These are phyloP conservation scores for Ogataea methanolica DNA, from an alignment of 805 yeast genomes.

Conservation along the genomic window DNA sequence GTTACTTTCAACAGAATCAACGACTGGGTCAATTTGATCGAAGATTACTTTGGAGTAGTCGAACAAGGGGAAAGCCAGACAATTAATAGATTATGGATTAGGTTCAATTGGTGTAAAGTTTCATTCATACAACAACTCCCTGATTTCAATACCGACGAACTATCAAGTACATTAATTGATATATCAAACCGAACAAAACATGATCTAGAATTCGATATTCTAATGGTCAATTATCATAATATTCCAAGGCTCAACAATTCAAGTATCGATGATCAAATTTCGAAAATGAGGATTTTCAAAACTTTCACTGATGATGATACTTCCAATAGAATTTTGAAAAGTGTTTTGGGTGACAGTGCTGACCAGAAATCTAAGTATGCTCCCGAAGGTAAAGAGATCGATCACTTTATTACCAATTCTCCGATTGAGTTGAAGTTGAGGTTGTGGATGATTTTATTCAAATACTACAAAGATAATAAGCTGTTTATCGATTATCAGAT, in stretches of 20 bases:
- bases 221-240: conserved; percentile 52
- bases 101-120: conserved; percentile 47
- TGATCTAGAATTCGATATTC: conserved; percentile 26
- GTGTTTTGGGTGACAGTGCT: conserved; percentile 21
- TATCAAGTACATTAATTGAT: conserved; percentile 28
- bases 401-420: conserved; percentile 54
- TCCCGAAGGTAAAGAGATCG: conserved; percentile 46
- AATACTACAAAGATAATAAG: conserved; percentile 39
- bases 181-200: conserved; percentile 21
- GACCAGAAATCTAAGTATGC: conserved; percentile 28
- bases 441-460: conserved; percentile 70
- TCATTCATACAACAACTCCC: conserved; percentile 36
- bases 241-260: conserved; percentile 52
- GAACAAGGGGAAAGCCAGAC: not conserved
- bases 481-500: conserved; percentile 34
- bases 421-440: conserved; percentile 64
- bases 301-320: conserved; percentile 51
- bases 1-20: conserved; percentile 38
- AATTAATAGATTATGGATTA: conserved; percentile 19
- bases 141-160: conserved; percentile 27
- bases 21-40: conserved; percentile 44
- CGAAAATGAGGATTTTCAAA: conserved; percentile 66
- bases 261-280: conserved; percentile 54
- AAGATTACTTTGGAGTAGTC: conserved; percentile 19
- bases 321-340: conserved; percentile 22